Percentiles rank a stretch among this genome's conserved stretches.
phyloP scores from a whole-genome alignment of 257 asterid genomes.

The Apocynum venetum region DNA sequence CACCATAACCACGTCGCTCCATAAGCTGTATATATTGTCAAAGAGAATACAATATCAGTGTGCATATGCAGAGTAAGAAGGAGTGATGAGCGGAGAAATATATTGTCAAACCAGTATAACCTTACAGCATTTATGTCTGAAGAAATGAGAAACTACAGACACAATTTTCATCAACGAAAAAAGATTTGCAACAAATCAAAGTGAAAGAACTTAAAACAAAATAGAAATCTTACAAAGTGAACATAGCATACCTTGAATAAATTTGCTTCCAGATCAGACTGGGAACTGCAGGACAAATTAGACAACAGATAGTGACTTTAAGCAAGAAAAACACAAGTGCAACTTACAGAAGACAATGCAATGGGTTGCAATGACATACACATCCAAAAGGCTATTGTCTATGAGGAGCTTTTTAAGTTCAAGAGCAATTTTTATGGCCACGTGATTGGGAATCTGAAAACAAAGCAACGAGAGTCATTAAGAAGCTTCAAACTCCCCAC shows the following conservation, averaged over 20 bases:
- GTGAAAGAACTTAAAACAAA: not conserved
- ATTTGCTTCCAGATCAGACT: constrained; percentile 91
- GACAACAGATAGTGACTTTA: constrained; percentile 13
- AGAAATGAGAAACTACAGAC: not conserved
- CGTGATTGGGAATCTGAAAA: constrained; percentile 97
- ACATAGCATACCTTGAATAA: constrained; percentile 69
- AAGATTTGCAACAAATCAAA: not conserved
- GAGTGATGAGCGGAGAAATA: not conserved
- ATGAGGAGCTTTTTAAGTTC: constrained; percentile 94
- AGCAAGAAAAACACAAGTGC: constrained; percentile 1
- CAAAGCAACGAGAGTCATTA: constrained; percentile 5
- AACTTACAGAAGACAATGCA: constrained; percentile 8
- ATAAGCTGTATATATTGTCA: constrained; percentile 57
- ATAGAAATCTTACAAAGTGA: not conserved
- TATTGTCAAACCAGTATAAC: not conserved
- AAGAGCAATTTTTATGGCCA: constrained; percentile 93
- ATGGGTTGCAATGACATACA: constrained; percentile 48
- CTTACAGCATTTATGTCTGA: not conserved
- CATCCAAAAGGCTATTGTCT: constrained; percentile 95
- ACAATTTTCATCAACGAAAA: not conserved
- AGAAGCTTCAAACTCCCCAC: constrained; percentile 3
- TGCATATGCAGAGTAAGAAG: not conserved
- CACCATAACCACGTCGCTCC: constrained; percentile 96
- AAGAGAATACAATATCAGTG: constrained; percentile 5
- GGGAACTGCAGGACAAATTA: constrained; percentile 67